Evolutionary conservation across 225 moss, liverwort and hornwort species (phyloP).

Genomic region (Sphagnum tenellum): DNA sequence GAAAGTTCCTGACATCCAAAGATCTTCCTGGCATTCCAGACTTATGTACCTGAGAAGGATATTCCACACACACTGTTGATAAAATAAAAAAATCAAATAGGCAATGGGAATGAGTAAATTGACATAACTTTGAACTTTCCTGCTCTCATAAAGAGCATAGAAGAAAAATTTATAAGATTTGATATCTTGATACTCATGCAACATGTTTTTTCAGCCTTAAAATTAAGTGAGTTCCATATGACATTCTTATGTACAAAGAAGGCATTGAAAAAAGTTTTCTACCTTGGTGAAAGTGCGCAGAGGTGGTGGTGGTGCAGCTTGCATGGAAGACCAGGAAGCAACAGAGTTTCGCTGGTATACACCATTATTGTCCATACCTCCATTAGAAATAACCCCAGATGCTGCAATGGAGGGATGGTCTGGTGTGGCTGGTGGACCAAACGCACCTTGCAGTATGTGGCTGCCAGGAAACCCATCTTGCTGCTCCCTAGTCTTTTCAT

Average conservation of each 20-base stretch:
- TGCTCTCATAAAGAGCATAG: background rate
- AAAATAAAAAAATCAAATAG: no score
- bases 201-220: no score
- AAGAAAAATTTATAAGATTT: background rate
- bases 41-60: conserved; percentile 66
- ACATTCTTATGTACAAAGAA: no score
- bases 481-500: conserved; percentile 45
- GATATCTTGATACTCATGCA: no score
- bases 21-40: conserved; percentile 83
- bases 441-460: conserved; percentile 45
- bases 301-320: conserved; percentile 26
- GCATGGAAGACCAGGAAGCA: conserved; percentile 47
- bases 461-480: conserved; percentile 42
- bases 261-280: background rate
- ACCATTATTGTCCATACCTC: conserved; percentile 56
- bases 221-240: no score
- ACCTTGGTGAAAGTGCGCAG: conserved; percentile 90
- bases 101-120: no score
- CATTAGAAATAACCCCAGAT: conserved; percentile 57
- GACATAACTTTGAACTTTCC: no score
- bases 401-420: conserved; percentile 48
- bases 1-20: conserved; percentile 73
- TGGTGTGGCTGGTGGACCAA: conserved; percentile 51
- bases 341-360: conserved; percentile 47
- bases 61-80: no score